These are phyloP conservation scores for Debaryomycetaceae sp. DNA, from an alignment of 1,139 yeast genomes.

Conservation along the genomic window DNA sequence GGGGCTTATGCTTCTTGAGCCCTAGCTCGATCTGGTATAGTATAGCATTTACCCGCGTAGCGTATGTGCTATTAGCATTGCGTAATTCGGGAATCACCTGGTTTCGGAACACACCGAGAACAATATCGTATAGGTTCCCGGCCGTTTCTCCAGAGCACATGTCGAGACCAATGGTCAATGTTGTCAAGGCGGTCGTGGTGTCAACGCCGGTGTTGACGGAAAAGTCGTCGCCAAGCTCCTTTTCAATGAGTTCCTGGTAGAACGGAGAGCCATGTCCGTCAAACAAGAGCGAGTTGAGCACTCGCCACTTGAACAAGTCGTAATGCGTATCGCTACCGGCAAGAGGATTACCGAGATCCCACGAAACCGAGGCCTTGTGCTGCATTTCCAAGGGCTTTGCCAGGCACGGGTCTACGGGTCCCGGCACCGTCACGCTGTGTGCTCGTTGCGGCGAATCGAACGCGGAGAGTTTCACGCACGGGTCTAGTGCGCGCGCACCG, in stretches of 20 bases:
- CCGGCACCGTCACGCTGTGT: slow-evolving; percentile 25
- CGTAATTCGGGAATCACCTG: slow-evolving; percentile 31
- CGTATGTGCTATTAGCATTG: slow-evolving; percentile 38
- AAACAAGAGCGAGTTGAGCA: slow-evolving; percentile 60
- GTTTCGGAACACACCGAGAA: slow-evolving; percentile 28
- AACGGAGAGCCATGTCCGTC: slow-evolving; percentile 93
- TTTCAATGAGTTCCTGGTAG: slow-evolving; percentile 73
- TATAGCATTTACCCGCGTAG: slow-evolving; percentile 66
- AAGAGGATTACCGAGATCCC: slow-evolving; percentile 72
- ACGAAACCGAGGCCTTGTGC: slow-evolving; percentile 70
- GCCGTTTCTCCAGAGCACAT: slow-evolving; percentile 51
- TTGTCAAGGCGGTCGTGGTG: slow-evolving; percentile 63
- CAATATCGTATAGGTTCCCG: slow-evolving; percentile 31
- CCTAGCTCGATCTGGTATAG: slow-evolving; percentile 79
- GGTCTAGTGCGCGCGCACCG: slow-evolving; percentile 24
- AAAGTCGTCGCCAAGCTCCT: slow-evolving; percentile 78
- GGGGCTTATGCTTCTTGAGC: slow-evolving; percentile 80
- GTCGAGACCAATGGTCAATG: slow-evolving; percentile 80
- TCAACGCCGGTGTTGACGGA: slow-evolving; percentile 86
- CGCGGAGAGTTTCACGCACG: slow-evolving; percentile 17
- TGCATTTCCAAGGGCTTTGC: slow-evolving; percentile 57
- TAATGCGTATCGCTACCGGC: slow-evolving; percentile 41
- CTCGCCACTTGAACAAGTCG: slow-evolving; percentile 62
- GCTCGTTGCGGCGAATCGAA: slow-evolving; percentile 6
- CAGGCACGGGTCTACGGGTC: slow-evolving; percentile 76